Conservation (phyloP, 805 yeast species). For the Cyberlindnera maclurae region DNA sequence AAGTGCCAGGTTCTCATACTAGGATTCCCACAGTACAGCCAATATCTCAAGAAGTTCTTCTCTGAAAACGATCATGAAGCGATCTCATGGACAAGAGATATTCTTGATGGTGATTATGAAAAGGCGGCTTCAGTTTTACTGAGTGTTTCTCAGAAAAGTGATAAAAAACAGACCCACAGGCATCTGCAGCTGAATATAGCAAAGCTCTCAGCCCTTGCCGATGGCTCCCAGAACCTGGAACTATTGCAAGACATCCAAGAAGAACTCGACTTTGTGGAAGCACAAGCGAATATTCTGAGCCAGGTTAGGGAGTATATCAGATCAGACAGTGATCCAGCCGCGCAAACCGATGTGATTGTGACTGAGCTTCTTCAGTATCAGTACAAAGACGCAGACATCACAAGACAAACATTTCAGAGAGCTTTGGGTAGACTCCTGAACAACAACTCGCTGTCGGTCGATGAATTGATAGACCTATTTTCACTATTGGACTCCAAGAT, state of each 20-base stretch:
- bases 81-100: conserved; percentile 67
- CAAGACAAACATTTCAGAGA: conserved; percentile 19
- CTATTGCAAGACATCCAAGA: conserved; percentile 40
- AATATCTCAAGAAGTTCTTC: conserved; percentile 47
- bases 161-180: conserved; percentile 38
- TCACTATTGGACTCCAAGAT: conserved; percentile 35
- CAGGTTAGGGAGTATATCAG: conserved; percentile 25
- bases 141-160: conserved; percentile 32
- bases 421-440: conserved; percentile 28
- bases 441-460: conserved; percentile 32
- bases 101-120: conserved; percentile 42
- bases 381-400: conserved; percentile 16
- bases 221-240: conserved; percentile 18
- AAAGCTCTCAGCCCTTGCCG: conserved; percentile 47
- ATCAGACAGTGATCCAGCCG: conserved; percentile 25
- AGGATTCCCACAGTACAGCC: conserved; percentile 47
- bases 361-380: conserved; percentile 19
- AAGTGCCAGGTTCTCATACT: conserved; percentile 47
- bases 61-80: conserved; percentile 38
- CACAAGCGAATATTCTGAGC: conserved; percentile 35
- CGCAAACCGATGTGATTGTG: conserved; percentile 20
- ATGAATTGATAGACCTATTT: conserved; percentile 45
- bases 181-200: conserved; percentile 63
- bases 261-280: conserved; percentile 39
- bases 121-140: conserved; percentile 44